These are phyloP conservation scores for Pilaira anomala DNA, from an alignment of 192 early-diverging fungal species.

Conservation along the genomic window DNA sequence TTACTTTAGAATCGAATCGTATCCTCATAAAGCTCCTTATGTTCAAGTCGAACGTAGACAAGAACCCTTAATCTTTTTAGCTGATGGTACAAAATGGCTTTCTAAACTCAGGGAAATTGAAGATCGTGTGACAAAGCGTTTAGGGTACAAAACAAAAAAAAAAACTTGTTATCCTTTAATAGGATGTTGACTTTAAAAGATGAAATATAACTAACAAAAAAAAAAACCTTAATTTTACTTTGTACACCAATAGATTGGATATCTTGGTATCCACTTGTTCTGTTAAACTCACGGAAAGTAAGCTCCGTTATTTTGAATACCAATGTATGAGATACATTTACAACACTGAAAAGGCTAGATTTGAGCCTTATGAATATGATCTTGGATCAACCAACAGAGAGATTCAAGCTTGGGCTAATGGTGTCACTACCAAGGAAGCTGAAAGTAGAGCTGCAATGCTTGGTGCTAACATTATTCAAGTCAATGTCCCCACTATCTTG, in stretches of 20 bases:
- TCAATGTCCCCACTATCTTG: conserved; percentile 47
- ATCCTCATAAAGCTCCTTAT: conserved; percentile 40
- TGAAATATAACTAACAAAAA: too few species aligned
- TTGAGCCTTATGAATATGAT: conserved; percentile 54
- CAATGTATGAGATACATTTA: conserved; percentile 78
- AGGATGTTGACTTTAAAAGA: neutral
- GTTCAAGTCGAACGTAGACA: conserved; percentile 57
- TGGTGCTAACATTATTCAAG: conserved; percentile 66
- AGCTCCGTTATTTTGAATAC: conserved; percentile 65
- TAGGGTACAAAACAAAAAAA: conserved; percentile 28
- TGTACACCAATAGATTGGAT: conserved; percentile 26
- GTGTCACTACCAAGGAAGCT: conserved; percentile 54
- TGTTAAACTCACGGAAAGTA: conserved; percentile 38
- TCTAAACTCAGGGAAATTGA: conserved; percentile 36
- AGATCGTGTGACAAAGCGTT: conserved; percentile 21
- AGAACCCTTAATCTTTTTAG: conserved; percentile 48
- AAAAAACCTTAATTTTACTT: neutral
- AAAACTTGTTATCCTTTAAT: neutral
- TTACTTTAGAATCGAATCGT: conserved; percentile 67
- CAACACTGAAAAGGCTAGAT: conserved; percentile 40
- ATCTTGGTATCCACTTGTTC: conserved; percentile 42
- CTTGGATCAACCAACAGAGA: conserved; percentile 58
- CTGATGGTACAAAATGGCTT: conserved; percentile 44
- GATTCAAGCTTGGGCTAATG: conserved; percentile 43
- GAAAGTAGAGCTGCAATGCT: conserved; percentile 46